Conservation (phyloP, 768 basidiomycete genomes). For the Boletellus ananiceps region DNA sequence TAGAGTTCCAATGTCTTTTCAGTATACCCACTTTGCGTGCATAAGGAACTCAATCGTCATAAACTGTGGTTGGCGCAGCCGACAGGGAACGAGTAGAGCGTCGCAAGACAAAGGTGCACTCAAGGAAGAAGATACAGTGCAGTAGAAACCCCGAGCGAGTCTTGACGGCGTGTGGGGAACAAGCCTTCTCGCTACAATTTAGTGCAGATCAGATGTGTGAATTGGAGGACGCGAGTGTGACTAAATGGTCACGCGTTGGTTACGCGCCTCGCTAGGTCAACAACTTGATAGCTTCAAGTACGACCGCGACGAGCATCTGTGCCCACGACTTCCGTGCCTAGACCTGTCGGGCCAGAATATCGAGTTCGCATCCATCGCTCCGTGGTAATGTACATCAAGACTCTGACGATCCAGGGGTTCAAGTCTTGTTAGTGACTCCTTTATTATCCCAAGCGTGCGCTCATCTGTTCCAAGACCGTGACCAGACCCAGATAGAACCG, state of each 20-base stretch:
- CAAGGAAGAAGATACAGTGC: no score
- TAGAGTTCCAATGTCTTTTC: no score
- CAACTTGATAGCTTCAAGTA: no score
- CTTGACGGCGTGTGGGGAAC: no score
- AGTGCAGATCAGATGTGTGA: no score
- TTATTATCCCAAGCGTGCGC: background rate
- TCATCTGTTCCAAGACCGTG: constrained; percentile 51
- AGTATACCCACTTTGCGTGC: no score
- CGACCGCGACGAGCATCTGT: background rate
- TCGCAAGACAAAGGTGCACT: no score
- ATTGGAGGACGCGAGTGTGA: constrained; percentile 18
- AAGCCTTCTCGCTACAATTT: no score
- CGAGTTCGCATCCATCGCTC: background rate
- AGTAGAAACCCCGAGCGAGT: no score
- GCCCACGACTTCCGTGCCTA: background rate
- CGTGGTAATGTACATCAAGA: constrained; percentile 72
- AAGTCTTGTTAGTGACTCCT: constrained; percentile 73
- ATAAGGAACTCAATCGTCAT: no score
- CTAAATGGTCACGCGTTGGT: constrained; percentile 18
- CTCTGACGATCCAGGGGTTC: constrained; percentile 90
- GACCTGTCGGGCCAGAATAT: background rate
- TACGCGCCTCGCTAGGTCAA: constrained; percentile 8
- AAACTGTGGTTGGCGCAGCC: no score
- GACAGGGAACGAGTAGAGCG: no score
- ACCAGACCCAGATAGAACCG: constrained; percentile 90